Evolutionary conservation across 768 basidiomycete genomes (phyloP).

Genomic region (Podaxis rugospora): DNA sequence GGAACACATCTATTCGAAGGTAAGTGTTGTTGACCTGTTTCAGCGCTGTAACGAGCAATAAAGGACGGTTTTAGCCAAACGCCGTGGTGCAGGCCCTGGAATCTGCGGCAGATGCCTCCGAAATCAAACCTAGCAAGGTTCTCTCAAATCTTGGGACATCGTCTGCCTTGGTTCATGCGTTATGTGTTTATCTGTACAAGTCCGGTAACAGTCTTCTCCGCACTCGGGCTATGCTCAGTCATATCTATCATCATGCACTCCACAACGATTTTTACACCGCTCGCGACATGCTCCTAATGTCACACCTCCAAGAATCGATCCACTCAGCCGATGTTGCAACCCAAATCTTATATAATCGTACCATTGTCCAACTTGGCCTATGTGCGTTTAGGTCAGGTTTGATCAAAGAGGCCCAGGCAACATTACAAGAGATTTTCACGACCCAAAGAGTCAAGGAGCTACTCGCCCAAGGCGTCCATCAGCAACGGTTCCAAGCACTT

Average conservation of each 20-base stretch:
- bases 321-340: slow-evolving; percentile 95
- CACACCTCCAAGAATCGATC: slow-evolving; percentile 95
- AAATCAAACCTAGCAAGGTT: slow-evolving; percentile 59
- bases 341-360: slow-evolving; percentile 97
- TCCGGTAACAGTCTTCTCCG: slow-evolving; percentile 87
- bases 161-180: slow-evolving; percentile 76
- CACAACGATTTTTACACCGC: slow-evolving; percentile 97
- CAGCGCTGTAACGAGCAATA: slow-evolving; percentile 11
- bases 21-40: slow-evolving; percentile 25
- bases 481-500: slow-evolving; percentile 81
- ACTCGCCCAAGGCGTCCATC: slow-evolving; percentile 93
- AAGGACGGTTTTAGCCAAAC: slow-evolving; percentile 64
- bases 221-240: slow-evolving; percentile 95
- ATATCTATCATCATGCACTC: slow-evolving; percentile 95
- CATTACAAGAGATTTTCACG: slow-evolving; percentile 91
- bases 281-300: slow-evolving; percentile 98
- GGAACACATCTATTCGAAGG: slow-evolving; percentile 99
- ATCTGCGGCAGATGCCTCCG: slow-evolving; percentile 51
- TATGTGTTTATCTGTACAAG: slow-evolving; percentile 92
- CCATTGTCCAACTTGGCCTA: slow-evolving; percentile 93
- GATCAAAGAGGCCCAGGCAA: slow-evolving; percentile 91
- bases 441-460: slow-evolving; percentile 97
- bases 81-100: slow-evolving; percentile 90
- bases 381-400: slow-evolving; percentile 95
- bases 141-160: slow-evolving; percentile 53